Conservation (phyloP, 208 protist species). For the Trypanosoma platydactyli region DNA sequence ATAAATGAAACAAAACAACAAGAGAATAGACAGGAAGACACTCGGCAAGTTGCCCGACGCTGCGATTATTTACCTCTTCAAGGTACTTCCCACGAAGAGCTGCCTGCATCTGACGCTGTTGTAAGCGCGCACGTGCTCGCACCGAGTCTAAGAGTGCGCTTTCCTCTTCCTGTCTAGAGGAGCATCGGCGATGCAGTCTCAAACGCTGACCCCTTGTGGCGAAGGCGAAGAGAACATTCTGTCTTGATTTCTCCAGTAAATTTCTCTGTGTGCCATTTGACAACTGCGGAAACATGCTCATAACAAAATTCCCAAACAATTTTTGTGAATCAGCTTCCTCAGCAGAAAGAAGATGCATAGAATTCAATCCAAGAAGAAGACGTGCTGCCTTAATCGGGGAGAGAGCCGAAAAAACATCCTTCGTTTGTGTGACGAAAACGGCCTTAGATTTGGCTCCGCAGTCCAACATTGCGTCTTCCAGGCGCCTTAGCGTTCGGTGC, state of each 20-base stretch:
- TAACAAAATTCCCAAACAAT: conserved; percentile 42
- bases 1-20: conserved; percentile 44
- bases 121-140: conserved; percentile 62
- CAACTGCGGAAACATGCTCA: conserved; percentile 68
- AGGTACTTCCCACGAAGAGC: conserved; percentile 58
- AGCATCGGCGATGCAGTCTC: conserved; percentile 47
- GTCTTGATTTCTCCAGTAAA: conserved; percentile 53
- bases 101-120: conserved; percentile 67
- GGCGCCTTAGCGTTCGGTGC: conserved; percentile 33
- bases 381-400: conserved; percentile 35
- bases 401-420: not conserved
- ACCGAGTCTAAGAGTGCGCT: conserved; percentile 53
- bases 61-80: conserved; percentile 26
- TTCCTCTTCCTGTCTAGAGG: conserved; percentile 21
- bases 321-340: conserved; percentile 21
- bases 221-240: conserved; percentile 69
- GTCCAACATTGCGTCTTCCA: conserved; percentile 41
- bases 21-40: conserved; percentile 36
- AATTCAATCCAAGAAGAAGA: conserved; percentile 43
- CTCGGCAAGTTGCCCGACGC: conserved; percentile 32
- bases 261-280: conserved; percentile 59
- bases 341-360: conserved; percentile 42
- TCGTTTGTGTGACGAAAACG: conserved; percentile 26
- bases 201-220: conserved; percentile 59
- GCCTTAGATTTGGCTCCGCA: conserved; percentile 31